These are phyloP conservation scores for Ophiobolus disseminans DNA, from an alignment of 2,329 filamentous ascomycete genomes.

Conservation along the genomic window DNA sequence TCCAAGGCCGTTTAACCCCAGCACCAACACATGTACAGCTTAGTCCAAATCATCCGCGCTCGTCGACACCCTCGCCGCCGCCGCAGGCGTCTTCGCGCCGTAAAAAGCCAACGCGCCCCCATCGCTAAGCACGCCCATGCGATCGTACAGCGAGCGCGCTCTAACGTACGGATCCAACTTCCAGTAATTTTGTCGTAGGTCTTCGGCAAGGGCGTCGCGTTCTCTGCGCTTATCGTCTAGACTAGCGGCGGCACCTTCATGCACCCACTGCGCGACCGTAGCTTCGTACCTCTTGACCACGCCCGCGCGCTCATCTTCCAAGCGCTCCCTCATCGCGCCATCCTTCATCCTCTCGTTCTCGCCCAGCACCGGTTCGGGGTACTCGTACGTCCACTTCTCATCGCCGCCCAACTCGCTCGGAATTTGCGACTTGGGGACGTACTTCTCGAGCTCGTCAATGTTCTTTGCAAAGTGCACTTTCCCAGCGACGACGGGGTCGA, in stretches of 20 bases:
- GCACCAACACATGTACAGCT: neutral
- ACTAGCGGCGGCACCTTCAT: conserved; percentile 52
- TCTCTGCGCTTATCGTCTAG: conserved; percentile 61
- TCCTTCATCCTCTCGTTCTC: conserved; percentile 81
- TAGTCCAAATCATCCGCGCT: conserved; percentile 48
- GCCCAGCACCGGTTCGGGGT: conserved; percentile 74
- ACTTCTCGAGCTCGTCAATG: conserved; percentile 77
- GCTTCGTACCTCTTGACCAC: conserved; percentile 78
- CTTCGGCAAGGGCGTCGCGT: conserved; percentile 67
- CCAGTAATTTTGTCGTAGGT: conserved; percentile 83
- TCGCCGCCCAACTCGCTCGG: conserved; percentile 84
- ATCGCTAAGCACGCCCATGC: conserved; percentile 72
- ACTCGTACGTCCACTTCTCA: conserved; percentile 84
- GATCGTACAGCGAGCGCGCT: conserved; percentile 83
- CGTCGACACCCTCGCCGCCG: conserved; percentile 25
- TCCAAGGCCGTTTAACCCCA: no score
- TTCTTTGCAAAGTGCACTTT: conserved; percentile 95
- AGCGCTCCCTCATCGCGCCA: conserved; percentile 63
- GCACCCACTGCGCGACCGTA: conserved; percentile 78
- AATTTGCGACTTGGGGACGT: conserved; percentile 74
- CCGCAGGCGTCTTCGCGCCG: conserved; percentile 7
- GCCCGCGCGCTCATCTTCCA: conserved; percentile 68
- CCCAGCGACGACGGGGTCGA: conserved; percentile 92
- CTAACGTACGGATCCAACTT: conserved; percentile 84
- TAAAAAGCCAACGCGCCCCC: conserved; percentile 78